phyloP scores from a whole-genome alignment of 768 basidiomycete genomes.

The Suillus subalutaceus region DNA sequence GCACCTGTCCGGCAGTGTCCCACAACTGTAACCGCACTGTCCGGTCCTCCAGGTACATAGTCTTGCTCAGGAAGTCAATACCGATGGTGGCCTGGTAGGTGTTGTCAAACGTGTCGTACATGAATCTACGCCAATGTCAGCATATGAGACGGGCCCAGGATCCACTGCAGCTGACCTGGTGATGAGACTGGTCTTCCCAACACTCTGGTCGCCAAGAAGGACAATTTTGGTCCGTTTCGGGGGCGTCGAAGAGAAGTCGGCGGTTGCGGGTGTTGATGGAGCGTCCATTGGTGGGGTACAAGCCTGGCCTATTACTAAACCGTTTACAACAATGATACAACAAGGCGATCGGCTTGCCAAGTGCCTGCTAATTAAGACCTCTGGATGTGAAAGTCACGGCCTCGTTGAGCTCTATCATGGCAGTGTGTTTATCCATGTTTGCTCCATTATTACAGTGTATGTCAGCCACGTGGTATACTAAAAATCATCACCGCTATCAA shows the following conservation, averaged over 20 bases:
- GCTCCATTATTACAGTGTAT: conserved; percentile 1
- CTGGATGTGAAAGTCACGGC: conserved; percentile 7
- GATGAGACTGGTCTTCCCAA: conserved; percentile 98
- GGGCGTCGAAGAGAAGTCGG: conserved; percentile 86
- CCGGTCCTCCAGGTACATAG: conserved; percentile 98
- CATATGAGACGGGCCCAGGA: background rate
- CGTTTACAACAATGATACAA: conserved; percentile 5
- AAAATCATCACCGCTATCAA: conserved; percentile 1
- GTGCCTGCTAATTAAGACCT: conserved; percentile 2
- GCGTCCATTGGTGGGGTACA: conserved; percentile 43
- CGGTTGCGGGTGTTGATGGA: conserved; percentile 67
- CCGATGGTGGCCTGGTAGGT: conserved; percentile 98
- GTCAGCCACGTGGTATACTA: background rate
- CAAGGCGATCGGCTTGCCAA: background rate
- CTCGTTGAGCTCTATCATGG: background rate
- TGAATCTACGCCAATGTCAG: conserved; percentile 58
- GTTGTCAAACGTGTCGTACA: conserved; percentile 99
- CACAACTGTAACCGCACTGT: conserved; percentile 97
- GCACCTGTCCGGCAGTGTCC: conserved; percentile 96
- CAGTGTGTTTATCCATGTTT: conserved; percentile 32
- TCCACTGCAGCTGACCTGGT: conserved; percentile 66
- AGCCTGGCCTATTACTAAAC: background rate
- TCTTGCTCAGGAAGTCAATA: conserved; percentile 99
- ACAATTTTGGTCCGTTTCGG: conserved; percentile 97
- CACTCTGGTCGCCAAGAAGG: conserved; percentile 94